Conservation (phyloP, 73 alveolate genomes). For the Paramecium pentaurelia region DNA sequence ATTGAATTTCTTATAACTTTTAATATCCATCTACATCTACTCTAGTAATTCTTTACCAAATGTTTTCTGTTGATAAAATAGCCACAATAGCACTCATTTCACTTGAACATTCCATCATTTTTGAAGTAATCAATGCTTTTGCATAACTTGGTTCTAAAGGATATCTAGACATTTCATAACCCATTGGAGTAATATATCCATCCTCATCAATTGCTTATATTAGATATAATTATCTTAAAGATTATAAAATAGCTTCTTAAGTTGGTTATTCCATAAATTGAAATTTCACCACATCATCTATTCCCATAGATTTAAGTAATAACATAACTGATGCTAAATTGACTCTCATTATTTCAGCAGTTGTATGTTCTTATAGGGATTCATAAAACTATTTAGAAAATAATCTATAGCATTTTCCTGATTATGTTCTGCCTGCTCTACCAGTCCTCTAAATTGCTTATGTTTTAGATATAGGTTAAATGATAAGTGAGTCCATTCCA, state of each 20-base stretch:
- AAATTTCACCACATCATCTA: conserved; percentile 85
- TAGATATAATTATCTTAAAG: conserved; percentile 79
- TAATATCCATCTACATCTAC: conserved; percentile 64
- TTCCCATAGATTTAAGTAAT: conserved; percentile 80
- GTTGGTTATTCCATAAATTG: conserved; percentile 93
- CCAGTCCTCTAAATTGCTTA: conserved; percentile 95
- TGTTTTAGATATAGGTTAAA: conserved; percentile 90
- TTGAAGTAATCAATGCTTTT: conserved; percentile 72
- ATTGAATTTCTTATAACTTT: background rate
- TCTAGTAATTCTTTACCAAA: conserved; percentile 83
- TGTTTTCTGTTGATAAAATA: conserved; percentile 82
- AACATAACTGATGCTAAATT: conserved; percentile 75
- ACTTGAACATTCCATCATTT: conserved; percentile 50
- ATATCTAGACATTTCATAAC: conserved; percentile 80
- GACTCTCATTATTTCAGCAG: conserved; percentile 84
- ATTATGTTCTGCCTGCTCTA: conserved; percentile 97
- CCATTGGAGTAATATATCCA: conserved; percentile 81
- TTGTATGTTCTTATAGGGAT: conserved; percentile 73
- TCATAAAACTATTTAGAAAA: conserved; percentile 86
- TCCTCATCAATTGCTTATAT: conserved; percentile 85
- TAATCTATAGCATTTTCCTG: conserved; percentile 93
- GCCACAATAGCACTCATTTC: conserved; percentile 72
- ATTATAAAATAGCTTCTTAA: conserved; percentile 67
- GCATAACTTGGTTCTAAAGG: conserved; percentile 94
- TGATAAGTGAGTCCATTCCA: conserved; percentile 90